A percentile compares a stretch with the other conserved stretches of the same genome.
Conservation (phyloP, 176 grass and related monocot species). For the Triticum urartu region DNA sequence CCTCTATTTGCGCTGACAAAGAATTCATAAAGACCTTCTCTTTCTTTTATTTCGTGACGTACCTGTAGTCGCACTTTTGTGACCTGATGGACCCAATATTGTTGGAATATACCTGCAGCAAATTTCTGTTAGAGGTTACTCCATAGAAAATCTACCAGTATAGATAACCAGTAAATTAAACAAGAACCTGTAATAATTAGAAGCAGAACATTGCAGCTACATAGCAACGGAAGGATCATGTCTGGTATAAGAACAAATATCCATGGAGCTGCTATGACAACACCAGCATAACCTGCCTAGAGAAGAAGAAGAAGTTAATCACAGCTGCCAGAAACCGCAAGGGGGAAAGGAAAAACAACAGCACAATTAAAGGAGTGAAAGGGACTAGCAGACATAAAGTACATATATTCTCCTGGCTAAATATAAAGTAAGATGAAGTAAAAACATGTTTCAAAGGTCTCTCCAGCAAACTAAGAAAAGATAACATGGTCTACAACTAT, state of each 20-base stretch:
- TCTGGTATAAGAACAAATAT: conserved; percentile 57
- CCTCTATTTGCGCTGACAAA: background rate
- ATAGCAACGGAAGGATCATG: conserved; percentile 58
- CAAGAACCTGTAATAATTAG: conserved; percentile 61
- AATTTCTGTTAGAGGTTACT: conserved; percentile 11
- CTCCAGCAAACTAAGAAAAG: background rate
- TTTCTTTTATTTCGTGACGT: background rate
- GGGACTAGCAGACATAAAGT: background rate
- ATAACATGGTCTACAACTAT: conserved; percentile 1
- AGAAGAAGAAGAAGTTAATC: conserved; percentile 33
- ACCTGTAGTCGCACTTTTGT: conserved; percentile 75
- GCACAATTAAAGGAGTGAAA: background rate
- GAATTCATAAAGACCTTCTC: background rate
- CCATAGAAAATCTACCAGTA: background rate
- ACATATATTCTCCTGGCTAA: background rate
- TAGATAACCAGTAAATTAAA: background rate
- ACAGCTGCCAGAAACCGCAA: background rate
- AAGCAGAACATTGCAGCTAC: conserved; percentile 63
- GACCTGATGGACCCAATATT: conserved; percentile 70
- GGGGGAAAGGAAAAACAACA: background rate
- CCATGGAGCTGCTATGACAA: conserved; percentile 69
- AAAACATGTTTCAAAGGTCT: background rate
- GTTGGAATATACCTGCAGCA: conserved; percentile 66
- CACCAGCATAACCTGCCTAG: conserved; percentile 63
- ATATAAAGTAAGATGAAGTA: background rate